Percentiles rank a stretch among this genome's conserved stretches.
phyloP scores from a whole-genome alignment of 306 rosid genomes.

The Phaseolus lunatus region DNA sequence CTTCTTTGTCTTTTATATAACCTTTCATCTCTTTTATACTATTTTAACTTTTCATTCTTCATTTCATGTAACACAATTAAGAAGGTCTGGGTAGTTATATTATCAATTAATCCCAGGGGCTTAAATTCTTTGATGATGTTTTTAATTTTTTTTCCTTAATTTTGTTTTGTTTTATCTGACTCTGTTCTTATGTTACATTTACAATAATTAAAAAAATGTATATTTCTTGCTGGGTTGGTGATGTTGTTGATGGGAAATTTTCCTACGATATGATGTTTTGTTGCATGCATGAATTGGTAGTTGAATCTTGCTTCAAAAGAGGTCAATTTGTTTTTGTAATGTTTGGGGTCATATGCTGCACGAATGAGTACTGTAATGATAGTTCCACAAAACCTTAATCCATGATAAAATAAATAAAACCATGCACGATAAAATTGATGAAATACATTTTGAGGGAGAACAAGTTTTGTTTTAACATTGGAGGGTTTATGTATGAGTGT shows the following conservation, averaged over 20 bases:
- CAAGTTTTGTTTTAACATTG: too few relatives aligned
- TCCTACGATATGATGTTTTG: neutral
- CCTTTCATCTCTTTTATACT: too few relatives aligned
- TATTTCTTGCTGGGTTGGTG: neutral
- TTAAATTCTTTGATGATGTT: too few relatives aligned
- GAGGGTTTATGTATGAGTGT: too few relatives aligned
- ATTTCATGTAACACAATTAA: too few relatives aligned
- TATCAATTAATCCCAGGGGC: too few relatives aligned
- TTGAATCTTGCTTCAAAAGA: slow-evolving; percentile 2
- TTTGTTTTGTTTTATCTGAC: neutral
- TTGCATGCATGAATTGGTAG: neutral
- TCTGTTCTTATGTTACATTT: neutral
- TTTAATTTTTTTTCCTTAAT: neutral
- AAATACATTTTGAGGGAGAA: too few relatives aligned
- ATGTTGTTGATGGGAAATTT: neutral
- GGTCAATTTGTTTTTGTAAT: neutral
- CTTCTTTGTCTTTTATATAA: too few relatives aligned
- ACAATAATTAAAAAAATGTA: neutral
- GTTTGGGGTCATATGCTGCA: neutral
- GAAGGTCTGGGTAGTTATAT: too few relatives aligned
- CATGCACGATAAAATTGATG: too few relatives aligned
- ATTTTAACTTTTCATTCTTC: too few relatives aligned
- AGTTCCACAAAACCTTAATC: neutral
- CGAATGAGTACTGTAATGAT: neutral
- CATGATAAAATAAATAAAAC: too few relatives aligned